Percentiles rank a stretch among this genome's conserved stretches.
Conservation (phyloP, 352 stramenopile genomes). For the Phytopythium aichiense region DNA sequence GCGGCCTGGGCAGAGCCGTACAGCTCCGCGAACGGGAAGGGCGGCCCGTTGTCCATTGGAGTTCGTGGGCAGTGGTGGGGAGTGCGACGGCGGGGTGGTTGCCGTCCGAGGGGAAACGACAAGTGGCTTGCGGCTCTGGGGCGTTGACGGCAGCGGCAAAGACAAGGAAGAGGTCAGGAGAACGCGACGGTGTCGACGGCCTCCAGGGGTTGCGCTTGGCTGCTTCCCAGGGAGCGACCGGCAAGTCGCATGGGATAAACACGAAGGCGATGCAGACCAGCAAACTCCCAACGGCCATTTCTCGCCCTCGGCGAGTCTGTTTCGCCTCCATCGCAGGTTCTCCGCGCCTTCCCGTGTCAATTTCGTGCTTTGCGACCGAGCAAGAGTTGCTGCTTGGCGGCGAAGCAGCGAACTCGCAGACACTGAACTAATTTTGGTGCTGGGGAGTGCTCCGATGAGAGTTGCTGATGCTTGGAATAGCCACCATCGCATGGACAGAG, state of each 20-base stretch:
- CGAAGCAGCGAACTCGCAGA: not conserved
- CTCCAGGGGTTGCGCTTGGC: not conserved
- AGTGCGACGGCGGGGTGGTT: not conserved
- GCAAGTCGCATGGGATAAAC: not conserved
- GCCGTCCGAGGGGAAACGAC: constrained; percentile 3
- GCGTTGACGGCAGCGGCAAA: not conserved
- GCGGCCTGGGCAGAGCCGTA: constrained; percentile 24
- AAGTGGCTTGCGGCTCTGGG: not conserved
- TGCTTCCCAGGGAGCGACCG: not conserved
- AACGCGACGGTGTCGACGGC: constrained; percentile 1
- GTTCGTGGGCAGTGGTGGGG: not conserved
- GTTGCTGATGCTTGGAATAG: not conserved
- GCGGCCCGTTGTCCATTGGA: constrained; percentile 34
- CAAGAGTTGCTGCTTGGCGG: not conserved
- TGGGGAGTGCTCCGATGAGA: not conserved
- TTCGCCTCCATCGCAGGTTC: constrained; percentile 1
- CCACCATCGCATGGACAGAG: not conserved
- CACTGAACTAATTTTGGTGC: not conserved
- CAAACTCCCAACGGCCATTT: not conserved
- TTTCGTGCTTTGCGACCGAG: not conserved
- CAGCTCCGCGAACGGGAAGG: constrained; percentile 43
- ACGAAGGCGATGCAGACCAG: not conserved
- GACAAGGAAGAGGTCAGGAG: not conserved
- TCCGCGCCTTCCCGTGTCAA: constrained; percentile 6
- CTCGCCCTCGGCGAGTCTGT: not conserved